phyloP scores from a whole-genome alignment of 345 rosid species.

The Populus ilicifolia region DNA sequence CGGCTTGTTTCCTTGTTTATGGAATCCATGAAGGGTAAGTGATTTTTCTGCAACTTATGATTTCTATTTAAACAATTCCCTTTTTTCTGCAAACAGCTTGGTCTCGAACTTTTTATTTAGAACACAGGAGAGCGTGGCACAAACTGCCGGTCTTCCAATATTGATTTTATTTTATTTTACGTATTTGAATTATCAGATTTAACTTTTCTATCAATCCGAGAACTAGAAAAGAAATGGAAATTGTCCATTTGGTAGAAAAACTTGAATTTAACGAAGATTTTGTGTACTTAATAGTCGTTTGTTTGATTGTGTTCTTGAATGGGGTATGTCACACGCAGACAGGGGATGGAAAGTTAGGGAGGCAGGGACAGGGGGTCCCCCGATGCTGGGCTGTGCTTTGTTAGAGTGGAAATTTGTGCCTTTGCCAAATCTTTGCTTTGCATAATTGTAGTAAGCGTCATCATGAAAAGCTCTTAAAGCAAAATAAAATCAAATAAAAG shows the following conservation, averaged over 20 bases:
- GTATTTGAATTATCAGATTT: neutral
- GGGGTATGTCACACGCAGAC: neutral
- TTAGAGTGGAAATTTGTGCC: constrained; percentile 23
- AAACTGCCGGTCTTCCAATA: neutral
- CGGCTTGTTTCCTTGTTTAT: neutral
- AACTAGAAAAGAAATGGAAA: neutral
- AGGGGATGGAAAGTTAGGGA: constrained; percentile 7
- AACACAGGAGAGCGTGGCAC: neutral
- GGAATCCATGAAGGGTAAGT: neutral
- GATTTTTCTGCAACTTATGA: neutral
- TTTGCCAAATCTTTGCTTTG: constrained; percentile 26
- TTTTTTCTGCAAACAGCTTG: neutral
- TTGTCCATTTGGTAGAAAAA: neutral
- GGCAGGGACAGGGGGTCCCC: constrained; percentile 21
- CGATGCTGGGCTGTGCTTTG: constrained; percentile 17
- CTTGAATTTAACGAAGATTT: constrained; percentile 11
- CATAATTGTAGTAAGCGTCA: constrained; percentile 25
- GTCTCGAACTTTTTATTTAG: neutral
- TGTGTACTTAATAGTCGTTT: neutral
- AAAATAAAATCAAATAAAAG: constrained; percentile 32
- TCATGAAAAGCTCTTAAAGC: constrained; percentile 39
- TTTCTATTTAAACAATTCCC: neutral
- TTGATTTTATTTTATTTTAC: neutral
- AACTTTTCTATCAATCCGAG: neutral
- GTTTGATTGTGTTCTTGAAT: constrained; percentile 2